Evolutionary conservation across 352 stramenopile species (phyloP).

Genomic region (Aphanomyces cochlioides): DNA sequence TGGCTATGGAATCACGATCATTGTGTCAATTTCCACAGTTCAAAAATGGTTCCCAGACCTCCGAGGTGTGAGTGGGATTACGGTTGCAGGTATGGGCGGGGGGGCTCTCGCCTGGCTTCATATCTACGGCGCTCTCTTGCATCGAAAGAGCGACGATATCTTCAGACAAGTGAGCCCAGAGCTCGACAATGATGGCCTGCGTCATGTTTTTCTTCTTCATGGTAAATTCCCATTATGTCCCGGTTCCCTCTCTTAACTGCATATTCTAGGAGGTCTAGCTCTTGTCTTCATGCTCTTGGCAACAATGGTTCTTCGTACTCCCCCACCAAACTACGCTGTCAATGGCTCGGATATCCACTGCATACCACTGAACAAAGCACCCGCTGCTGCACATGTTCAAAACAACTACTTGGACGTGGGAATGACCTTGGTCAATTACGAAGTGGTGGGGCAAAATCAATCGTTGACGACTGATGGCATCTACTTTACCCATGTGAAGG

Average conservation of each 20-base stretch:
- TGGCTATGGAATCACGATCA: background rate
- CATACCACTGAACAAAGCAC: background rate
- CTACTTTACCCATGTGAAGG: too few species aligned
- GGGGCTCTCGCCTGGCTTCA: background rate
- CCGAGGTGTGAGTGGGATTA: background rate
- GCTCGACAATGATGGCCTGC: too few species aligned
- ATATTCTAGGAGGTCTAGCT: background rate
- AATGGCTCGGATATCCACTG: conserved; percentile 20
- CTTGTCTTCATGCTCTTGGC: background rate
- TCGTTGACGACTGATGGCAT: too few species aligned
- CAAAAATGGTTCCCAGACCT: conserved; percentile 26
- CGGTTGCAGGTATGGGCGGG: background rate
- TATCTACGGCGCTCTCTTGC: background rate
- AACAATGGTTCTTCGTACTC: conserved; percentile 5
- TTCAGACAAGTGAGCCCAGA: too few species aligned
- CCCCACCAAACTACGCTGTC: conserved; percentile 2
- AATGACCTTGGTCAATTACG: too few species aligned
- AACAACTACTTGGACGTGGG: background rate
- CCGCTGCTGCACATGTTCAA: background rate
- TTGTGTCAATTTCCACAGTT: conserved; percentile 16
- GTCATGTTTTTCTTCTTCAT: background rate
- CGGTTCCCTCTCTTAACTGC: background rate
- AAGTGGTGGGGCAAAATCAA: too few species aligned
- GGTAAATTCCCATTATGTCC: background rate
- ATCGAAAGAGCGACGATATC: too few species aligned